phyloP scores from a whole-genome alignment of 2,329 filamentous ascomycete genomes.

The Penicillium concentricum region DNA sequence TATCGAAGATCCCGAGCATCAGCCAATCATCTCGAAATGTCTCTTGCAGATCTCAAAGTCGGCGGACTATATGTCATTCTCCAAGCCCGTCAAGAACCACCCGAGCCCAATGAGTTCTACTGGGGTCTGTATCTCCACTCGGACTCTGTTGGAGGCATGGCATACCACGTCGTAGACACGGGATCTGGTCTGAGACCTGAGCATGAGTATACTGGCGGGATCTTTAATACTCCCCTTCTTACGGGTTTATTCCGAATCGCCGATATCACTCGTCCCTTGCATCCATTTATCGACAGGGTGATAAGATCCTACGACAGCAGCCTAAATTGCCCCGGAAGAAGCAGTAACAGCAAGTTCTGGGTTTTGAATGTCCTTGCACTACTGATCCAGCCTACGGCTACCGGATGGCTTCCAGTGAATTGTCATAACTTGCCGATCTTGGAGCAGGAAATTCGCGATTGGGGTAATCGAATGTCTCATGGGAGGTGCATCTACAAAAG shows the following conservation, averaged over 20 bases:
- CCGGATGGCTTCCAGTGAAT: slow-evolving; percentile 3
- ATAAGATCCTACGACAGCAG: slow-evolving; percentile 19
- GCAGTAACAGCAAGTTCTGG: slow-evolving; percentile 22
- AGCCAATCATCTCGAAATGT: neutral
- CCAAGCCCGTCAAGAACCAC: slow-evolving; percentile 26
- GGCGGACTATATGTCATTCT: slow-evolving; percentile 27
- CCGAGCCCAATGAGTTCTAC: slow-evolving; percentile 28
- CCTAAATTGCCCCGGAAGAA: slow-evolving; percentile 17
- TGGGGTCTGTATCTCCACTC: slow-evolving; percentile 31
- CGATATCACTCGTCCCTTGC: slow-evolving; percentile 9
- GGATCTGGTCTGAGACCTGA: slow-evolving; percentile 20
- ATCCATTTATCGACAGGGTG: slow-evolving; percentile 16
- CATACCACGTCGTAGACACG: slow-evolving; percentile 26
- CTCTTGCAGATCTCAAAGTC: slow-evolving; percentile 2
- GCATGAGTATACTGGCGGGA: slow-evolving; percentile 14
- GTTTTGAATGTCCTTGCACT: slow-evolving; percentile 16
- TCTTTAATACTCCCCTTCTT: slow-evolving; percentile 25
- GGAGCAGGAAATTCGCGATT: slow-evolving; percentile 22
- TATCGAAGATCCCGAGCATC: neutral
- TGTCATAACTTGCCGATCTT: slow-evolving; percentile 12
- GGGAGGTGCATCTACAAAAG: slow-evolving; percentile 16
- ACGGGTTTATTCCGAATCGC: slow-evolving; percentile 25
- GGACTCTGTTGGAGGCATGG: slow-evolving; percentile 5
- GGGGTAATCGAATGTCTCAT: slow-evolving; percentile 20
- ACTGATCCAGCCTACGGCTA: slow-evolving; percentile 8